A percentile compares a stretch with the other conserved stretches of the same genome.
These are phyloP conservation scores for Tricholoma saponaceum DNA, from an alignment of 768 basidiomycete genomes.

Conservation along the genomic window DNA sequence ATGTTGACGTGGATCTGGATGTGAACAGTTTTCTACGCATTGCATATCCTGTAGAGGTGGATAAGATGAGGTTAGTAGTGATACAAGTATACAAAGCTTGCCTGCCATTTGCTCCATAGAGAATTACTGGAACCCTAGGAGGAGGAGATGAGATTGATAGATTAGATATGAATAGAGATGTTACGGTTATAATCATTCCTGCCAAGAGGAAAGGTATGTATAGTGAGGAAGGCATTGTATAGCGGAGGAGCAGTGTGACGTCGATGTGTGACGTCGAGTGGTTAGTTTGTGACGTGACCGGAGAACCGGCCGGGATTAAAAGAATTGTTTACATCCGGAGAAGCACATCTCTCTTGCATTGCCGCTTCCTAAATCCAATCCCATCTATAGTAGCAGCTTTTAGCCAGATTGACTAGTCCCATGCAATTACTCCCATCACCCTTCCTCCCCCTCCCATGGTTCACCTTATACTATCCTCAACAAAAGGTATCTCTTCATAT, in stretches of 20 bases:
- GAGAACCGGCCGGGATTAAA: conserved; percentile 6
- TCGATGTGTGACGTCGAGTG: no score
- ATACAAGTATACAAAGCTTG: conserved; percentile 17
- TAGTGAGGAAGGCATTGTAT: conserved; percentile 60
- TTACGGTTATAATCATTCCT: conserved; percentile 89
- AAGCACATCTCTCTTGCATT: conserved; percentile 29
- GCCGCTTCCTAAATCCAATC: conserved; percentile 33
- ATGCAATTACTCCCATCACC: conserved; percentile 27
- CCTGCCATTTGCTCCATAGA: conserved; percentile 84
- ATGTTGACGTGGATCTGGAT: conserved; percentile 53
- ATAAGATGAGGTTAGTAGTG: neutral
- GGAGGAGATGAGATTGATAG: conserved; percentile 2
- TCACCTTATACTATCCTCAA: conserved; percentile 60
- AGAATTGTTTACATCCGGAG: conserved; percentile 26
- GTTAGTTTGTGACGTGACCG: no score
- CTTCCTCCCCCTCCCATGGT: conserved; percentile 51
- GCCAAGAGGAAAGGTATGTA: conserved; percentile 78
- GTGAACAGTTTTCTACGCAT: conserved; percentile 90
- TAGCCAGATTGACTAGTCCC: conserved; percentile 16
- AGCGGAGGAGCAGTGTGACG: conserved; percentile 9
- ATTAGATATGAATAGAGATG: conserved; percentile 12
- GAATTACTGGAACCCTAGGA: conserved; percentile 74
- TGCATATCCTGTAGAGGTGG: conserved; percentile 77
- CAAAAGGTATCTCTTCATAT: conserved; percentile 38
- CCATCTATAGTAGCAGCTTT: conserved; percentile 31